Conservation (phyloP, 805 yeast genomes). For the Suhomyces faveliae region DNA sequence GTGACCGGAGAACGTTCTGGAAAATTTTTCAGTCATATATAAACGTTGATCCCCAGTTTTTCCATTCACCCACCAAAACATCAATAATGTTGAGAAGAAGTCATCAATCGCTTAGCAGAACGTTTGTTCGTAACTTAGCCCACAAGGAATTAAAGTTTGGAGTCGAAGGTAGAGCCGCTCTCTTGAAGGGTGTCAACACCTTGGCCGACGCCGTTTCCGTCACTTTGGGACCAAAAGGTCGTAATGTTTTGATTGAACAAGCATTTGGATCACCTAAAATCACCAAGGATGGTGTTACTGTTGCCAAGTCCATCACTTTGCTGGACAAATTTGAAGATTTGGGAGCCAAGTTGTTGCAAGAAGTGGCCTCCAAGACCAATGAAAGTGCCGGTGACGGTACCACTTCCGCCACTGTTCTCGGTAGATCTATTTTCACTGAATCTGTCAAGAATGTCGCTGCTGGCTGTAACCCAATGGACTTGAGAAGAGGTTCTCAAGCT, state of each 20-base stretch:
- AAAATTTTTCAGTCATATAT: slow-evolving; percentile 9
- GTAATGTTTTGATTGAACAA: slow-evolving; percentile 95
- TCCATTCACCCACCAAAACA: slow-evolving; percentile 1
- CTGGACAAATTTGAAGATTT: slow-evolving; percentile 92
- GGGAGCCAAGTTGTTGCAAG: slow-evolving; percentile 94
- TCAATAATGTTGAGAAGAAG: slow-evolving; percentile 48
- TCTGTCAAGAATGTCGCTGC: slow-evolving; percentile 96
- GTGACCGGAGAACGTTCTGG: slow-evolving; percentile 15
- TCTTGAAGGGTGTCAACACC: slow-evolving; percentile 89
- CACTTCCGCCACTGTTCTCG: slow-evolving; percentile 94
- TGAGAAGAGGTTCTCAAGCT: slow-evolving; percentile 95
- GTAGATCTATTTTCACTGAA: slow-evolving; percentile 93
- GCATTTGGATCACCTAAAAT: slow-evolving; percentile 95
- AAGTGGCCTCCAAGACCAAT: slow-evolving; percentile 95
- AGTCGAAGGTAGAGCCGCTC: slow-evolving; percentile 94
- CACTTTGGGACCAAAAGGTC: slow-evolving; percentile 96
- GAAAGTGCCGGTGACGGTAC: slow-evolving; percentile 99
- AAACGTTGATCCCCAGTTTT: background rate
- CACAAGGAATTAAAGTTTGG: slow-evolving; percentile 97
- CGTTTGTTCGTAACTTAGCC: slow-evolving; percentile 50
- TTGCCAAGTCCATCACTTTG: slow-evolving; percentile 80
- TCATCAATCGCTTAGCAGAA: slow-evolving; percentile 42
- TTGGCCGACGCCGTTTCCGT: slow-evolving; percentile 96
- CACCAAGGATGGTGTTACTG: slow-evolving; percentile 98
- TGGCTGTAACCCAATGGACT: slow-evolving; percentile 98